Evolutionary conservation across 2,329 filamentous ascomycete genomes (phyloP).

Genomic region (Graphilbum sp.): DNA sequence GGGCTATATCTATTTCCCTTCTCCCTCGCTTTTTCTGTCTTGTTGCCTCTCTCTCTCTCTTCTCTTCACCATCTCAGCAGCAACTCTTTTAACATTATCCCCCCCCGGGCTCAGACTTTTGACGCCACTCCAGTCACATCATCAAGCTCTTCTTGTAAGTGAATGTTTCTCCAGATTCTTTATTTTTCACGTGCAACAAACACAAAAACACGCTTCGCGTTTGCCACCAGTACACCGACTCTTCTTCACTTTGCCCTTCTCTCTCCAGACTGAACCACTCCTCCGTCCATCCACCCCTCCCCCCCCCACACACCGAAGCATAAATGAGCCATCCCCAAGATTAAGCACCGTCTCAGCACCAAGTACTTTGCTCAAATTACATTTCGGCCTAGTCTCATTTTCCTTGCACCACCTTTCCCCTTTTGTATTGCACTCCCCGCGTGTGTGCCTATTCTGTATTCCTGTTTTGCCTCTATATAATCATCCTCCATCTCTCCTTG

Average conservation of each 20-base stretch:
- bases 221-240: too few relatives aligned
- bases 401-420: neutral
- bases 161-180: too few relatives aligned
- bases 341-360: neutral
- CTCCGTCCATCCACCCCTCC: neutral
- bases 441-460: neutral
- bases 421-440: neutral
- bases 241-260: too few relatives aligned
- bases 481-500: too few relatives aligned
- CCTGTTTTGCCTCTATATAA: too few relatives aligned
- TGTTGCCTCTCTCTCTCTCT: neutral
- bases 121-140: too few relatives aligned
- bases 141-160: neutral
- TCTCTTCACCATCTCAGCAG: neutral
- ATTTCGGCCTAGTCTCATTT: conserved; percentile 14
- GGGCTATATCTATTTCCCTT: neutral
- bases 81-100: neutral
- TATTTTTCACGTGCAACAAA: neutral
- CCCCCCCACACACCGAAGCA: neutral
- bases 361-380: neutral
- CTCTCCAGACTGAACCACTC: neutral
- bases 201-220: neutral
- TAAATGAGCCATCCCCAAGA: neutral
- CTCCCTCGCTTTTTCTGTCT: neutral
- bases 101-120: neutral